phyloP scores from a whole-genome alignment of 768 basidiomycete genomes.

The Pleurotus sapidus region DNA sequence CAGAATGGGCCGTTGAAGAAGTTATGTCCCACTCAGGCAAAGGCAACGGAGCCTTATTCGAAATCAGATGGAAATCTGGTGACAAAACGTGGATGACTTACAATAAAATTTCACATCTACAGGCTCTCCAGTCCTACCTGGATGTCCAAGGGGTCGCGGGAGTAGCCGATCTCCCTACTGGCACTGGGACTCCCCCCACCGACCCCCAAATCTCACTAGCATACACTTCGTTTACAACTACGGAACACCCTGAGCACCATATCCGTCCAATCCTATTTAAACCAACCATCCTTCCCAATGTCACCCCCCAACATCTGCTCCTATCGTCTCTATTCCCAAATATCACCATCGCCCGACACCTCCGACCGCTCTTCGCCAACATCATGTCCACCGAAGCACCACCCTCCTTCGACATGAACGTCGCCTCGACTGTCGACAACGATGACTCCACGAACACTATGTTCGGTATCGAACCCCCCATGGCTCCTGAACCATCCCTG shows the following conservation, averaged over 20 bases:
- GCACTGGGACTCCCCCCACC: neutral
- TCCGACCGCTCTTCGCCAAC: neutral
- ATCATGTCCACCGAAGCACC: neutral
- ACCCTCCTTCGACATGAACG: neutral
- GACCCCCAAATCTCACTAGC: neutral
- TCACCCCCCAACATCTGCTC: neutral
- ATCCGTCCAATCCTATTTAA: no score
- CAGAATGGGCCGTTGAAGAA: slow-evolving; percentile 22
- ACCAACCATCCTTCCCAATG: neutral
- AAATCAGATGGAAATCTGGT: slow-evolving; percentile 30
- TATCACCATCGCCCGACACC: neutral
- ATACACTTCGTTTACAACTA: neutral
- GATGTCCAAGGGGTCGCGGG: neutral
- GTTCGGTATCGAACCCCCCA: neutral
- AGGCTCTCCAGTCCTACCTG: neutral
- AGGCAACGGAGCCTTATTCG: slow-evolving; percentile 21
- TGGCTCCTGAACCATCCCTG: neutral
- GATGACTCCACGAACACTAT: neutral
- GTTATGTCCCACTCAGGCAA: slow-evolving; percentile 22
- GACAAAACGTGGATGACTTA: slow-evolving; percentile 32
- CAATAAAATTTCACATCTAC: slow-evolving; percentile 11
- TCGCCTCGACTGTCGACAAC: neutral
- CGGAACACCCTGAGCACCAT: no score
- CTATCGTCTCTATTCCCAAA: neutral
- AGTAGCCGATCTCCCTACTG: neutral